A percentile compares a stretch with the other conserved stretches of the same genome.
Conservation (phyloP, 129 eudicot species). For the Solidago caesia region DNA sequence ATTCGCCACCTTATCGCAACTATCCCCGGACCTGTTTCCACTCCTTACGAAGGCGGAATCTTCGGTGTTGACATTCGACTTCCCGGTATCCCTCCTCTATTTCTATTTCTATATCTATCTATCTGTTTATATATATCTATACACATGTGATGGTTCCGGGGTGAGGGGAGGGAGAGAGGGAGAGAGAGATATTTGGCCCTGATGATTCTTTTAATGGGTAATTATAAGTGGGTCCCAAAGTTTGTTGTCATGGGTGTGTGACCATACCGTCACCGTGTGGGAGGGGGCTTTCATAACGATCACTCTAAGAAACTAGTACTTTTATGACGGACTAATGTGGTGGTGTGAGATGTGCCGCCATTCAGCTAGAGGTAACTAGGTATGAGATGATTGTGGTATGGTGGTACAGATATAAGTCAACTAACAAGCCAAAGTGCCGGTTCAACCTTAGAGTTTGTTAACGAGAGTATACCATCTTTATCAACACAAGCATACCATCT, state of each 20-base stretch:
- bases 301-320: background rate
- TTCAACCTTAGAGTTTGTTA: background rate
- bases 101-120: conserved; percentile 6
- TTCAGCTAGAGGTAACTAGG: background rate
- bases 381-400: background rate
- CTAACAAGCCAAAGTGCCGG: too few relatives aligned
- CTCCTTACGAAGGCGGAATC: conserved; percentile 91
- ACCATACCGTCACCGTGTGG: too few relatives aligned
- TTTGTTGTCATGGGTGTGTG: too few relatives aligned
- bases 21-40: conserved; percentile 78
- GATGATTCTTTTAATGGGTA: too few relatives aligned
- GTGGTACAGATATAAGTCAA: too few relatives aligned
- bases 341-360: background rate
- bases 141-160: background rate
- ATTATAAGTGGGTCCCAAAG: too few relatives aligned
- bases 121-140: background rate
- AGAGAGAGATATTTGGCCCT: too few relatives aligned
- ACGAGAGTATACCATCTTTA: background rate
- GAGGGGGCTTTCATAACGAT: background rate
- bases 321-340: too few relatives aligned
- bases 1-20: conserved; percentile 67
- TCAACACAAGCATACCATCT: background rate
- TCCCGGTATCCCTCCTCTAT: conserved; percentile 44
- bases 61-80: conserved; percentile 69
- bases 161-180: too few relatives aligned